phyloP scores from a whole-genome alignment of 352 stramenopile genomes.

The Nothophytophthora sp. region DNA sequence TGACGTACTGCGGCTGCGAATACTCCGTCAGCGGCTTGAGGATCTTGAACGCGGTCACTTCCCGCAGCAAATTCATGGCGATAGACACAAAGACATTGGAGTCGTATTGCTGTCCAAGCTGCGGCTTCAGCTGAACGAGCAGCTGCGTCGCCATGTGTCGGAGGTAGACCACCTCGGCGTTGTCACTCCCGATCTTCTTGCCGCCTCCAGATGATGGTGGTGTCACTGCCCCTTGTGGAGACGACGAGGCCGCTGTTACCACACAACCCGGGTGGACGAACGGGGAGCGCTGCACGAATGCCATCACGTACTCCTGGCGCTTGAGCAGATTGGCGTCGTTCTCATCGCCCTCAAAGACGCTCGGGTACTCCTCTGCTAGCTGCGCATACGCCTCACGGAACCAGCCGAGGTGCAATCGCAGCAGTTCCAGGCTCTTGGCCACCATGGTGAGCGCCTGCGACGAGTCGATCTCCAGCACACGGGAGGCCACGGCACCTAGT shows the following conservation, averaged over 20 bases:
- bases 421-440: slow-evolving; percentile 61
- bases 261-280: slow-evolving; percentile 77
- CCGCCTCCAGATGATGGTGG: neutral
- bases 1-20: slow-evolving; percentile 64
- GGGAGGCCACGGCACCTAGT: slow-evolving; percentile 51
- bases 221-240: neutral
- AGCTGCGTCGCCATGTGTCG: slow-evolving; percentile 69
- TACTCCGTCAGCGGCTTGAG: slow-evolving; percentile 75
- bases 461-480: slow-evolving; percentile 70
- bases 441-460: slow-evolving; percentile 63
- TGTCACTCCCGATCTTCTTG: slow-evolving; percentile 36
- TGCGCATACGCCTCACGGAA: slow-evolving; percentile 78
- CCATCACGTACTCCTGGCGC: slow-evolving; percentile 56
- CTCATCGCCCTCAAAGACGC: slow-evolving; percentile 55
- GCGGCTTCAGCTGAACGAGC: slow-evolving; percentile 65
- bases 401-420: slow-evolving; percentile 76
- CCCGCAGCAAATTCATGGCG: slow-evolving; percentile 61
- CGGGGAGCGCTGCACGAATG: slow-evolving; percentile 55
- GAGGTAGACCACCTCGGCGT: slow-evolving; percentile 56
- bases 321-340: slow-evolving; percentile 51
- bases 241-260: slow-evolving; percentile 3
- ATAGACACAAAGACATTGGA: slow-evolving; percentile 72
- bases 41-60: slow-evolving; percentile 61
- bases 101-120: slow-evolving; percentile 49
- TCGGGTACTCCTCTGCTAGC: slow-evolving; percentile 58